Percentiles rank a stretch among this genome's conserved stretches.
Evolutionary conservation across 805 yeast genomes (phyloP).

Genomic region (Barnettozyma populi): DNA sequence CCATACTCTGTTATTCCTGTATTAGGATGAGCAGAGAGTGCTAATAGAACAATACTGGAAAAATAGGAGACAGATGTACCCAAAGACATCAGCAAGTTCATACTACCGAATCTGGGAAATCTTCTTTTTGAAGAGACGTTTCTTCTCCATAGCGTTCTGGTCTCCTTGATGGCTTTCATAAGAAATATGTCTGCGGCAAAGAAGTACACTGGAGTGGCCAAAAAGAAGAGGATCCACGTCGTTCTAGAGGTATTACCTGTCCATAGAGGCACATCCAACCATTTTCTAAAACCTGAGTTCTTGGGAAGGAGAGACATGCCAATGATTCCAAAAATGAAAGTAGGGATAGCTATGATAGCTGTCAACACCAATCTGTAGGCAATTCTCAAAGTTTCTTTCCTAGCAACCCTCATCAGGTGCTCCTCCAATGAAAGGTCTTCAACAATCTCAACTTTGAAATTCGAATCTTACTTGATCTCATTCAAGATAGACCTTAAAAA

Average conservation of each 20-base stretch:
- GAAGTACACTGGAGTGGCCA: conserved; percentile 70
- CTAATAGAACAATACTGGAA: conserved; percentile 56
- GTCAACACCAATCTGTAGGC: conserved; percentile 43
- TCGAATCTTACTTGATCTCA: conserved; percentile 39
- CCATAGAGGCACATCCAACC: conserved; percentile 62
- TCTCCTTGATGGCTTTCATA: conserved; percentile 55
- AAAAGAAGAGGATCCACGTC: conserved; percentile 58
- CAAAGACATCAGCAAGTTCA: conserved; percentile 66
- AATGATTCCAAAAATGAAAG: conserved; percentile 64
- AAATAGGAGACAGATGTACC: conserved; percentile 73
- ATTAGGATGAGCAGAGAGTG: conserved; percentile 33
- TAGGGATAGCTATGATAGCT: conserved; percentile 53
- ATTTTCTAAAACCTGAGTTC: conserved; percentile 36
- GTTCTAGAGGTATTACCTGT: conserved; percentile 53
- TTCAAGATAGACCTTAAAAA: conserved; percentile 49
- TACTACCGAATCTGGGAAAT: conserved; percentile 66
- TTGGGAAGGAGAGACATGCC: conserved; percentile 56
- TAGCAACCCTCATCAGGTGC: conserved; percentile 46
- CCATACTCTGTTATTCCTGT: conserved; percentile 5
- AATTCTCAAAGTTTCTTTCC: conserved; percentile 41
- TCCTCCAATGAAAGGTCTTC: conserved; percentile 59
- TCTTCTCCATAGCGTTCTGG: conserved; percentile 50
- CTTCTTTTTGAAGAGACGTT: conserved; percentile 51
- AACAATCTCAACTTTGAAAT: conserved; percentile 48
- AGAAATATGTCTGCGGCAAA: conserved; percentile 74